Conservation (phyloP, 2,329 filamentous ascomycete genomes). For the Pseudogymnoascus sp. region DNA sequence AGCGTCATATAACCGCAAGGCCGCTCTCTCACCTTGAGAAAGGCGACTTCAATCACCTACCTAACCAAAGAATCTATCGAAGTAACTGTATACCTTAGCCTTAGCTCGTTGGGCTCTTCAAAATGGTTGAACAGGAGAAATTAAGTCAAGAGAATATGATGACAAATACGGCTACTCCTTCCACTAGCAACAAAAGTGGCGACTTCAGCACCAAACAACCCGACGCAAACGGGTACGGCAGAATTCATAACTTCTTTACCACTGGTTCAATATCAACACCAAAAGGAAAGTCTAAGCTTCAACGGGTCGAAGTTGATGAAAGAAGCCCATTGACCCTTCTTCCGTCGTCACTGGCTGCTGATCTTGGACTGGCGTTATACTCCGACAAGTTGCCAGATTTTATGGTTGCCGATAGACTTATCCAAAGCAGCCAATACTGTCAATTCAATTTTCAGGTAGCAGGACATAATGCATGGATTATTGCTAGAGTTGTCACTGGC, state of each 20-base stretch:
- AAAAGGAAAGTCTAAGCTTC: conserved; percentile 12
- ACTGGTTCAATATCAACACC: conserved; percentile 13
- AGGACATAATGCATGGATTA: conserved; percentile 3
- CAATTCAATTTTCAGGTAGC: conserved; percentile 13
- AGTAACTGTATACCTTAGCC: neutral
- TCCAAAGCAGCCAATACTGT: conserved; percentile 15
- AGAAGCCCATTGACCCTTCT: conserved; percentile 14
- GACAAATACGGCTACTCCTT: neutral
- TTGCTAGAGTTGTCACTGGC: conserved; percentile 13
- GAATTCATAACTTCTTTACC: conserved; percentile 14
- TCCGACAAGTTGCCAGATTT: conserved; percentile 6
- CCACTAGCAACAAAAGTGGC: neutral
- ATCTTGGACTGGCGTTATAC: conserved; percentile 13
- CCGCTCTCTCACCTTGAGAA: neutral
- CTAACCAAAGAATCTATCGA: neutral
- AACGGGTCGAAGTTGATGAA: conserved; percentile 14
- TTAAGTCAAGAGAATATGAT: neutral
- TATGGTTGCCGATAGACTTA: conserved; percentile 9
- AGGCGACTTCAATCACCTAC: neutral
- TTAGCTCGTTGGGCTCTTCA: neutral
- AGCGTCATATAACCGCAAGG: neutral
- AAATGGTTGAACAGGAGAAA: neutral
- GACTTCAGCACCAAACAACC: neutral
- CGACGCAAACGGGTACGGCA: neutral
- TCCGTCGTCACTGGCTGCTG: conserved; percentile 12